These are phyloP conservation scores for Letharia lupina DNA, from an alignment of 495 filamentous ascomycete genomes.

Conservation along the genomic window DNA sequence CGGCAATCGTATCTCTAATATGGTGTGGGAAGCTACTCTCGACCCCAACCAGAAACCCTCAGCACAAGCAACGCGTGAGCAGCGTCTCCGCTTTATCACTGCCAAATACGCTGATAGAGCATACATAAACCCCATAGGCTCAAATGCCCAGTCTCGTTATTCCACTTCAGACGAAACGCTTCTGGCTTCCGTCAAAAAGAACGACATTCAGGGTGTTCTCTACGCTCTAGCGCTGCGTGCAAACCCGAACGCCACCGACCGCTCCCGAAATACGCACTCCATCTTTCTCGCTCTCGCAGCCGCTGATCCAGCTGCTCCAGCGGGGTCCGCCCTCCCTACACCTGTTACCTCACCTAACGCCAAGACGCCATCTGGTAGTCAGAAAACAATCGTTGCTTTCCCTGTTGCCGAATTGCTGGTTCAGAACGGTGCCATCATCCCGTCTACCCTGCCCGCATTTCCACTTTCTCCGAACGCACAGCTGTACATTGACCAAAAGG, in stretches of 20 bases:
- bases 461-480: constrained; percentile 68
- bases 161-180: constrained; percentile 79
- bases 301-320: constrained; percentile 74
- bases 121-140: constrained; percentile 69
- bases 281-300: constrained; percentile 90
- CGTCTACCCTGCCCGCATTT: constrained; percentile 60
- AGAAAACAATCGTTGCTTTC: constrained; percentile 45
- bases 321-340: constrained; percentile 37
- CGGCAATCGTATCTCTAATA: constrained; percentile 91
- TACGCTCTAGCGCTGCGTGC: constrained; percentile 83
- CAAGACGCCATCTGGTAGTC: constrained; percentile 11
- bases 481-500: constrained; percentile 78
- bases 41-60: constrained; percentile 62
- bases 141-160: constrained; percentile 61
- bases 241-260: constrained; percentile 81
- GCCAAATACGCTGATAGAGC: constrained; percentile 83
- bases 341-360: constrained; percentile 29
- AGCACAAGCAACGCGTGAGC: constrained; percentile 72
- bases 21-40: constrained; percentile 88
- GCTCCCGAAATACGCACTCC: constrained; percentile 76
- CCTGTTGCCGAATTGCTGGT: constrained; percentile 86
- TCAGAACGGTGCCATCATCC: constrained; percentile 90
- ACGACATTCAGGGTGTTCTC: constrained; percentile 83
- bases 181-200: constrained; percentile 87
- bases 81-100: constrained; percentile 85